Evolutionary conservation across 1,139 yeast species (phyloP), one percentile per base, ranked within the genome.

Genomic region (Tardiomyces depauwii): DNA sequence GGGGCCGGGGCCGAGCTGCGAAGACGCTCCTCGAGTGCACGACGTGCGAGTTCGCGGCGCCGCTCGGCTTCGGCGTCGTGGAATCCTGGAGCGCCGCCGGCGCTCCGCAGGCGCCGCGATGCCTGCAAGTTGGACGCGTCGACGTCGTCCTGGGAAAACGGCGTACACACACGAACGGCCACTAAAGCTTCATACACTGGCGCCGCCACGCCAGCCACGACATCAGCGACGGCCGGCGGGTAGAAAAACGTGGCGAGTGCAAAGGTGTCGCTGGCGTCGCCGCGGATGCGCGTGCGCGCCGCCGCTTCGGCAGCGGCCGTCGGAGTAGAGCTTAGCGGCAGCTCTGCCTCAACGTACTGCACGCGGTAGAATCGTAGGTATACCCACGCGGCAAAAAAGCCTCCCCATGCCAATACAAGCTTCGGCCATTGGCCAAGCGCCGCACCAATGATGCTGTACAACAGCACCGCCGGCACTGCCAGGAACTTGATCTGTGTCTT

Each of bases 211-310:
- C 77, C 76, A 3, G 71, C 66, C 44, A 87, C 63, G 40, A 74
- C 58, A n/a, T 50, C 50, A 1, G 80, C 78, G 49, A 78, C 73
- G 1, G 71, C 57, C 39, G 68, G 74, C 1, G 95, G 95, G 74
- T 85, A 86, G 49, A 67, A 67, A 62, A 89, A 86, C 55, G 85
- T 84, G 40, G 82, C 80, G 53, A 88, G 70, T 47, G 85, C 80
- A 70, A 89, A 89, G 0, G 94, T 83, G 56, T 88, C 96, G 0
- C 94, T 82, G 0, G 96, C 95, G 62, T 88, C 96, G 41, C 96
- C 96, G 38, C 74, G 65, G 27, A 78, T 63, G 21, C 70, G 62
- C 14, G 70, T 60, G 13, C 58, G 51, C 19, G 61, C 66, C 43
- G 61, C 47, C 18, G 53, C 53, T 23, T 52, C 44, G 6, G 60